phyloP scores from a whole-genome alignment of 2,329 filamentous ascomycete genomes.

The Torrubiella hemipterigena region DNA sequence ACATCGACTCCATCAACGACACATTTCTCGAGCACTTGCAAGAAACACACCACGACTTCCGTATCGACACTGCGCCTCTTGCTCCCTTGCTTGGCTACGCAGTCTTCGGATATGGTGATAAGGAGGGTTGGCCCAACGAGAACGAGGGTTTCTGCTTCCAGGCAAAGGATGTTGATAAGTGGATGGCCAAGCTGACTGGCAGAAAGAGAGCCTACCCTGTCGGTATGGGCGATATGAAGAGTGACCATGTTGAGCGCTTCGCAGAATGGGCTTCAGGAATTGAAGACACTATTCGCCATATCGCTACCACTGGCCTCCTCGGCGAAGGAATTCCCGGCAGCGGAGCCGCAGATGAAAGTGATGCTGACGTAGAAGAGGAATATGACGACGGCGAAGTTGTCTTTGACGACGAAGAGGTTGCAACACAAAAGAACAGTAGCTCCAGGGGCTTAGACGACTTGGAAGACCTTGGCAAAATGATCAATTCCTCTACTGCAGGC shows the following conservation, averaged over 20 bases:
- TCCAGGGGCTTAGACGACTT: constrained; percentile 55
- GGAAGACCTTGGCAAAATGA: constrained; percentile 66
- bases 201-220: constrained; percentile 80
- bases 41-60: constrained; percentile 93
- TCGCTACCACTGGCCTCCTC: constrained; percentile 45
- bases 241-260: constrained; percentile 54
- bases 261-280: constrained; percentile 71
- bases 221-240: constrained; percentile 76
- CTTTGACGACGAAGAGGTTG: constrained; percentile 28
- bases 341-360: constrained; percentile 75
- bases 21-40: constrained; percentile 77
- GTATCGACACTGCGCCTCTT: constrained; percentile 81
- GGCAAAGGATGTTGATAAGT: constrained; percentile 79
- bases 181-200: constrained; percentile 91
- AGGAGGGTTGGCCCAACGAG: constrained; percentile 84
- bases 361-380: constrained; percentile 54
- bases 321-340: constrained; percentile 63
- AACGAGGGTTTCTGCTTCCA: constrained; percentile 88
- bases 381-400: constrained; percentile 42
- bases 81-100: constrained; percentile 71
- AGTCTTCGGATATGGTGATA: constrained; percentile 88
- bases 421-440: constrained; percentile 26
- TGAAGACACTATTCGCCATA: constrained; percentile 54
- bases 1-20: constrained; percentile 85
- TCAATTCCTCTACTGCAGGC: constrained; percentile 33